phyloP scores from a whole-genome alignment of 331 rosid species.

The Telfairia occidentalis region DNA sequence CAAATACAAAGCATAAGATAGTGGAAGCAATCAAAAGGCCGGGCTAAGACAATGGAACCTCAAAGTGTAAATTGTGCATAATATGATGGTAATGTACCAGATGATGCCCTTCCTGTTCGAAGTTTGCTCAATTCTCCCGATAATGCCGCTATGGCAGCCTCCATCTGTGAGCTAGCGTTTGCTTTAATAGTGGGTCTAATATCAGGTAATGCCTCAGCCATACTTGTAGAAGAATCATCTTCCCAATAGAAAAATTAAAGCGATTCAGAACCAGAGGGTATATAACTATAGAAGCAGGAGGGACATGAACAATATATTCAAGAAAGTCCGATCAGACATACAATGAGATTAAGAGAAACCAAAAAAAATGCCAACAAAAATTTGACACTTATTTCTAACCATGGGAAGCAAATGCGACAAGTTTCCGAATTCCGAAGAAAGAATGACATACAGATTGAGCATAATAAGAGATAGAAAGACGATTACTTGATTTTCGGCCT shows the following conservation, averaged over 20 bases:
- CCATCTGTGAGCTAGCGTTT: conserved; percentile 67
- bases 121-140: conserved; percentile 61
- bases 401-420: neutral
- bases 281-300: neutral
- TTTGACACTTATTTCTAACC: neutral
- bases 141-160: conserved; percentile 61
- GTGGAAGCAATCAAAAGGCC: neutral
- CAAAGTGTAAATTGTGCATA: neutral
- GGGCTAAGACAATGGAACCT: neutral
- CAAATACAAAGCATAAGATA: conserved; percentile 7
- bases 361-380: neutral
- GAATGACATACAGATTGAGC: neutral
- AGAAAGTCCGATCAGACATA: neutral
- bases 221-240: conserved; percentile 48
- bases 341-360: neutral
- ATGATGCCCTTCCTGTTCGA: conserved; percentile 83
- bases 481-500: conserved; percentile 74
- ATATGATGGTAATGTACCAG: conserved; percentile 39
- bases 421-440: neutral
- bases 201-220: conserved; percentile 45
- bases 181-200: conserved; percentile 65
- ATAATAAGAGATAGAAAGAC: neutral
- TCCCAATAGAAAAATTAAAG: conserved; percentile 24
- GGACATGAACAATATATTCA: neutral
- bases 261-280: neutral